A percentile compares a stretch with the other conserved stretches of the same genome.
Evolutionary conservation across 768 basidiomycete species (phyloP).

Genomic region (Boletus sp.): DNA sequence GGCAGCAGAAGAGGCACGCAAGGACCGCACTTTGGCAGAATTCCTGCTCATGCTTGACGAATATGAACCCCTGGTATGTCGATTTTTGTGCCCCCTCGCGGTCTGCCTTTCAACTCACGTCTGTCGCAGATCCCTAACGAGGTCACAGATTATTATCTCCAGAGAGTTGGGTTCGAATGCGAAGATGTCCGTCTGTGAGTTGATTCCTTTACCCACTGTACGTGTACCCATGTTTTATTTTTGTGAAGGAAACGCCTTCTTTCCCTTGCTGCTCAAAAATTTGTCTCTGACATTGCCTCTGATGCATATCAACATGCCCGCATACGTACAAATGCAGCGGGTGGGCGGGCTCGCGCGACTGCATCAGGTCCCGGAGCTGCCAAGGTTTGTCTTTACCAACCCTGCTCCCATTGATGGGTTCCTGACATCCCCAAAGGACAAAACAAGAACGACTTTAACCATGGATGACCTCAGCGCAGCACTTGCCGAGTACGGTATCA

Average conservation of each 20-base stretch:
- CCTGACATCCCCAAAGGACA: conserved; percentile 51
- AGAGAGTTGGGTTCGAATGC: conserved; percentile 93
- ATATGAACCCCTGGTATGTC: conserved; percentile 85
- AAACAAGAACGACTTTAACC: conserved; percentile 89
- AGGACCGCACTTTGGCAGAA: conserved; percentile 88
- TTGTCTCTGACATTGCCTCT: conserved; percentile 92
- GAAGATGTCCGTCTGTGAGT: conserved; percentile 88
- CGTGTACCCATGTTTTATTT: background rate
- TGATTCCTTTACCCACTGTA: background rate
- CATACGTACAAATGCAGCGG: conserved; percentile 83
- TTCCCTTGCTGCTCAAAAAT: conserved; percentile 95
- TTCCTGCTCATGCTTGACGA: conserved; percentile 96
- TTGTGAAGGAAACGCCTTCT: conserved; percentile 80
- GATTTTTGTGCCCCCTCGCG: background rate
- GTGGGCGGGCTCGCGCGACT: conserved; percentile 63
- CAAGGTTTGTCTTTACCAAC: conserved; percentile 47
- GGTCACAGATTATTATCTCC: conserved; percentile 96
- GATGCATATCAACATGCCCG: conserved; percentile 98
- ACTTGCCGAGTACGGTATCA: conserved; percentile 94
- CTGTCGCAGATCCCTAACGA: conserved; percentile 84
- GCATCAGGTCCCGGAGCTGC: conserved; percentile 54
- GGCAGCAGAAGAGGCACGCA: conserved; percentile 75
- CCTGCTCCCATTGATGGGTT: conserved; percentile 1
- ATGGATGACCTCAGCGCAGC: conserved; percentile 97
- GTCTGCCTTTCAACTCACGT: background rate